Evolutionary conservation across 345 rosid genomes (phyloP).

Genomic region (Erysimum cheiranthoides): DNA sequence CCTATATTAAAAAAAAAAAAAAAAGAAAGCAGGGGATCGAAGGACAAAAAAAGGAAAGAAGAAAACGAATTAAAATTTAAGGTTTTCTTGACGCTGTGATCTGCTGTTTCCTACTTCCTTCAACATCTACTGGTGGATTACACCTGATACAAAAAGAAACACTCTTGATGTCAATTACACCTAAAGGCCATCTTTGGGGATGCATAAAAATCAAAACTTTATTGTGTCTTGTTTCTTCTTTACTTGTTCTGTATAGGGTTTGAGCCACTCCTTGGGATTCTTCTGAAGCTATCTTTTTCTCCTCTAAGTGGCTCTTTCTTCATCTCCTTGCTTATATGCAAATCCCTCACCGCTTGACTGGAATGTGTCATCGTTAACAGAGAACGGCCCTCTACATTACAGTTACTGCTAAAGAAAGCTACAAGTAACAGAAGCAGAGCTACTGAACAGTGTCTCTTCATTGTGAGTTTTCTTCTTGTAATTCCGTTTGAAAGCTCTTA

Average conservation of each 20-base stretch:
- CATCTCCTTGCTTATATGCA: constrained; percentile 31
- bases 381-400: constrained; percentile 39
- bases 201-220: constrained; percentile 24
- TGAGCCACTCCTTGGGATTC: constrained; percentile 44
- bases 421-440: constrained; percentile 39
- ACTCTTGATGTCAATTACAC: constrained; percentile 35
- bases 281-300: constrained; percentile 38
- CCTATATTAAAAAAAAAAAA: not conserved
- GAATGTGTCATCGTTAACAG: constrained; percentile 29
- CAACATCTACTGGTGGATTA: constrained; percentile 24
- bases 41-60: not conserved
- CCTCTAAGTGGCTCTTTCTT: constrained; percentile 30
- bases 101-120: constrained; percentile 45
- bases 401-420: constrained; percentile 43
- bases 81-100: constrained; percentile 37
- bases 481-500: not conserved
- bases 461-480: constrained; percentile 5
- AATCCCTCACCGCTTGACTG: constrained; percentile 31
- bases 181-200: not conserved
- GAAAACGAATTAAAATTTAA: constrained; percentile 16
- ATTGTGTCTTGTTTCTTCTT: constrained; percentile 25
- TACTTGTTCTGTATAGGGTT: constrained; percentile 49
- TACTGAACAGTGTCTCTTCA: constrained; percentile 37
- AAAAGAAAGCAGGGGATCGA: not conserved
- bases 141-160: constrained; percentile 39